Evolutionary conservation across 148 eudicot species (phyloP), one percentile per base, ranked within the genome.

Genomic region (Rhododendron mucronatum): DNA sequence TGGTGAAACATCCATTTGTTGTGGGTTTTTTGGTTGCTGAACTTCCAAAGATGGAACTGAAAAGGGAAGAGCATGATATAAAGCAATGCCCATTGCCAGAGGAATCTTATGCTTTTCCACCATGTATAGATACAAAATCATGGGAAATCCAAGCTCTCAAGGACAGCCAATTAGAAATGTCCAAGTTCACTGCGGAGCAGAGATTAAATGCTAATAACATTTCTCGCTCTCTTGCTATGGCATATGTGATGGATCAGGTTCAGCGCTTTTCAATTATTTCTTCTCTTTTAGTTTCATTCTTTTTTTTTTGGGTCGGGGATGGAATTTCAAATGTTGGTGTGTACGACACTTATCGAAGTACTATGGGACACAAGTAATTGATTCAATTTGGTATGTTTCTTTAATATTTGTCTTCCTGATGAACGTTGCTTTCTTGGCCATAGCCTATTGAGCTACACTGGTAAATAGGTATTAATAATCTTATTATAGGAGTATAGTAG

Each of bases 161-260:
- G 82, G 91, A 84, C 81, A 88, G 87, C 75, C 82, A 90, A 33
- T 65, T 85, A 78, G 92, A 85, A 30, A 86, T 84, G 71, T 90
- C 87, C 87, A 92, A 87, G 82, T 92, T 95, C 85, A 90, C 96
- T 84, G 85, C 93, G 21, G 98, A 94, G 48, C 98, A 97, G 90
- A 95, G 87, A 90, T 86, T 91, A 84, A 97, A 93, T 88, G 98
- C 98, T 75, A 91, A 92, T 44, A 91, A 92, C 88, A 95, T 97
- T 82, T 94, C 99, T 82, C 90, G 91, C 81, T 91, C 99, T 75
- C 89, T 95, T 81, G 98, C 98, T 77, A 89, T 89, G 96, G 99
- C 95, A 47, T 95, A 97, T 93, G 96, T 97, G 83, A 97, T 97
- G 99, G 99, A 97, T 90, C 99, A 97, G 98, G 99, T 97, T 85